These are phyloP conservation scores for Botrytis byssoidea DNA, from an alignment of 2,329 filamentous ascomycete species.

Conservation along the genomic window DNA sequence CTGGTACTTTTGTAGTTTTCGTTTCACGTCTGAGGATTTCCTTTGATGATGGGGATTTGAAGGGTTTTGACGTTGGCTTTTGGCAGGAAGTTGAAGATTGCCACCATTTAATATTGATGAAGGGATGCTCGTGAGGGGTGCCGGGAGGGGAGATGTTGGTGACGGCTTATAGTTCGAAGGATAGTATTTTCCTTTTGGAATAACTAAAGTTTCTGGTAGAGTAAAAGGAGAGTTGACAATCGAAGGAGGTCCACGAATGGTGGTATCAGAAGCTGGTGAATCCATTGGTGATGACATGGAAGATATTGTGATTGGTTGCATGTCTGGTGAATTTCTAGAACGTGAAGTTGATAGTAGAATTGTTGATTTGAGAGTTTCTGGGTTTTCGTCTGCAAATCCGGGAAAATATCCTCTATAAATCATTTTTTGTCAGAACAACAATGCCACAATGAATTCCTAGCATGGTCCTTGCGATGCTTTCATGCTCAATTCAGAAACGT, in stretches of 20 bases:
- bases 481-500: background rate
- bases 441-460: background rate
- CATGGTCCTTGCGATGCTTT: background rate
- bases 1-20: constrained; percentile 57
- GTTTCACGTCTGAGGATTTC: constrained; percentile 49
- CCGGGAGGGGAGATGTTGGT: constrained; percentile 26
- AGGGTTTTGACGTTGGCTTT: constrained; percentile 32
- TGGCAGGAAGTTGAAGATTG: constrained; percentile 32
- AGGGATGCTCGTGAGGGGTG: constrained; percentile 27
- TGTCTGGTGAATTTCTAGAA: constrained; percentile 40
- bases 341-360: constrained; percentile 19
- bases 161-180: constrained; percentile 56
- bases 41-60: constrained; percentile 42
- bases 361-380: constrained; percentile 40
- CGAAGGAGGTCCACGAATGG: constrained; percentile 17
- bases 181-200: constrained; percentile 63
- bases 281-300: constrained; percentile 31
- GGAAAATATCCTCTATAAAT: constrained; percentile 57
- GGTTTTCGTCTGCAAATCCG: constrained; percentile 52
- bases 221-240: constrained; percentile 22
- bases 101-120: constrained; percentile 28
- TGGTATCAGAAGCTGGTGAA: constrained; percentile 20
- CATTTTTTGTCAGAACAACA: constrained; percentile 13
- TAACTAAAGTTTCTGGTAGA: constrained; percentile 30
- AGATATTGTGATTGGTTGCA: constrained; percentile 11